Evolutionary conservation across 2,329 filamentous ascomycete genomes (phyloP).

Genomic region (Colletotrichum chlorophyti): DNA sequence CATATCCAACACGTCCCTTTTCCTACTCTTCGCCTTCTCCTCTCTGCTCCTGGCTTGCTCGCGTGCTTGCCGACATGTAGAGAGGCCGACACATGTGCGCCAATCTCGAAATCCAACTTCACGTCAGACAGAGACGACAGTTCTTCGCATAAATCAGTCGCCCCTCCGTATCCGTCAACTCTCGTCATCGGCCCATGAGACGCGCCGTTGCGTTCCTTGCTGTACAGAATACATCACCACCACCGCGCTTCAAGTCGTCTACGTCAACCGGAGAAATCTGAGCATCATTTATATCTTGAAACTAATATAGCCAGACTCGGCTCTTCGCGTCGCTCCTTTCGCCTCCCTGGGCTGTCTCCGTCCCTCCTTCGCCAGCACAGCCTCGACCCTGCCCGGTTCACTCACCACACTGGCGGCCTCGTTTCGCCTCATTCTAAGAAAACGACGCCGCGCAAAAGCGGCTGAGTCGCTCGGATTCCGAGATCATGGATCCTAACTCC

Average conservation of each 20-base stretch:
- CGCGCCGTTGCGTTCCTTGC: not conserved
- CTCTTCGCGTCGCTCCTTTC: constrained; percentile 11
- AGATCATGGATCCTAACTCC: constrained; percentile 20
- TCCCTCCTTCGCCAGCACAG: constrained; percentile 6
- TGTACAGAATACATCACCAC: not conserved
- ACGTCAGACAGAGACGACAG: not conserved
- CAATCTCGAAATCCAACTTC: not conserved
- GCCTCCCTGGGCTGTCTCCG: constrained; percentile 23
- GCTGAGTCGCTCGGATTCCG: constrained; percentile 13
- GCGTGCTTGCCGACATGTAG: constrained; percentile 12
- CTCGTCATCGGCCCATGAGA: constrained; percentile 9
- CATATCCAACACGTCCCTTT: constrained; percentile 13
- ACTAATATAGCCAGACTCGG: not conserved
- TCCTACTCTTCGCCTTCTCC: not conserved
- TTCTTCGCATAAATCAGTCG: not conserved
- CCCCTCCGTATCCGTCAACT: not conserved
- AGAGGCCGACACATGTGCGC: not conserved
- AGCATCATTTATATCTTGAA: not conserved
- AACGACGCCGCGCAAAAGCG: constrained; percentile 12
- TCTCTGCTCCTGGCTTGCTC: not conserved
- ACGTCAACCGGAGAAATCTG: not conserved
- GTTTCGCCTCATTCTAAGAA: not conserved
- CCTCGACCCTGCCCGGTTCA: constrained; percentile 6
- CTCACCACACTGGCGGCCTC: constrained; percentile 10
- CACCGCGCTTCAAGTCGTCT: not conserved